These are phyloP conservation scores for Orbilia oligospora DNA, from an alignment of 2,329 filamentous ascomycete species.

Conservation along the genomic window DNA sequence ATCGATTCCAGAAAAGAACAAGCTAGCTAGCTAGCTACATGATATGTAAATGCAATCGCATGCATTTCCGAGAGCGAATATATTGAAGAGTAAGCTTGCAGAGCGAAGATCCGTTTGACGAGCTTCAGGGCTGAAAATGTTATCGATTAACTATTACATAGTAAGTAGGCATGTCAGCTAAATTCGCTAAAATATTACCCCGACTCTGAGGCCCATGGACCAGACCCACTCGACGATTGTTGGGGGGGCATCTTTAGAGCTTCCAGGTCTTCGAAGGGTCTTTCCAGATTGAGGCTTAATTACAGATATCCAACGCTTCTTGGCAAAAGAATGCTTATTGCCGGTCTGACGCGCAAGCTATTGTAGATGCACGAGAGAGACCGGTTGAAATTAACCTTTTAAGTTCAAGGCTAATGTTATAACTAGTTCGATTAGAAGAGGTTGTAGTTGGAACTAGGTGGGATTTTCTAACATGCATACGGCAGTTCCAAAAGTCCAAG, in stretches of 20 bases:
- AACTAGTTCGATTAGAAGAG: not conserved
- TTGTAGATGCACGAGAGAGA: not conserved
- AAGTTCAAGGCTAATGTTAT: slow-evolving; percentile 11
- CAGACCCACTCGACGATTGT: no score
- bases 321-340: not conserved
- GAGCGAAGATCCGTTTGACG: not conserved
- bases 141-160: not conserved
- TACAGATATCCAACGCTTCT: not conserved
- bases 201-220: not conserved
- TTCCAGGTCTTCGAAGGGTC: not conserved
- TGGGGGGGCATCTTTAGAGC: not conserved
- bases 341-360: not conserved
- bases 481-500: slow-evolving; percentile 1
- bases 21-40: no score
- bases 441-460: not conserved
- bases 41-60: not conserved
- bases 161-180: no score
- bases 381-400: slow-evolving; percentile 19
- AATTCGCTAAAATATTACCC: slow-evolving; percentile 16
- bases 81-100: not conserved
- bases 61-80: not conserved
- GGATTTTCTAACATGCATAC: slow-evolving; percentile 13
- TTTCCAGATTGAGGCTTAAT: slow-evolving; percentile 9
- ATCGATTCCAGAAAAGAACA: not conserved
- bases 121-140: slow-evolving; percentile 10